These are phyloP conservation scores for Ambrosia hybrid DNA, from an alignment of 140 eudicot species.

Conservation along the genomic window DNA sequence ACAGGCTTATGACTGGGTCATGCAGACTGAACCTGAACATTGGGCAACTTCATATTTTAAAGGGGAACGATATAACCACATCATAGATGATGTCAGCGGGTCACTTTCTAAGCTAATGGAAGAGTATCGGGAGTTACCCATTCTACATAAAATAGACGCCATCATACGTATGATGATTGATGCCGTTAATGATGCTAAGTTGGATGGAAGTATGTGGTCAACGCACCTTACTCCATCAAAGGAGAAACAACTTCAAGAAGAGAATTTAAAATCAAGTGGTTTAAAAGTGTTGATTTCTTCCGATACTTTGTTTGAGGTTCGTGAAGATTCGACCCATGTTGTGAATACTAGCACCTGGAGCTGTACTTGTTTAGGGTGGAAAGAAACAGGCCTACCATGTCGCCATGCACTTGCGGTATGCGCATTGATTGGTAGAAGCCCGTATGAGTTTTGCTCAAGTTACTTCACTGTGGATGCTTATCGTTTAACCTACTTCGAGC, in stretches of 20 bases:
- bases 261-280: slow-evolving; percentile 42
- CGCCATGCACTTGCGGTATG: slow-evolving; percentile 76
- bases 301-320: slow-evolving; percentile 71
- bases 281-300: slow-evolving; percentile 70
- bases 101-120: slow-evolving; percentile 25
- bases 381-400: slow-evolving; percentile 63
- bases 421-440: slow-evolving; percentile 42
- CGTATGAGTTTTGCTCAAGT: slow-evolving; percentile 63
- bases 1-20: too few relatives aligned
- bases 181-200: slow-evolving; percentile 41
- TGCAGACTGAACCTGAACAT: too few relatives aligned
- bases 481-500: slow-evolving; percentile 51
- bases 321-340: slow-evolving; percentile 71
- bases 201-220: slow-evolving; percentile 56
- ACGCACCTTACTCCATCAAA: slow-evolving; percentile 60
- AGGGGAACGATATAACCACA: too few relatives aligned
- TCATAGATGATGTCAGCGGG: too few relatives aligned
- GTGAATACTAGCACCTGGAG: slow-evolving; percentile 60
- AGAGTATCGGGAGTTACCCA: slow-evolving; percentile 47
- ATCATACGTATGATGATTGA: slow-evolving; percentile 45
- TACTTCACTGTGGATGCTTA: slow-evolving; percentile 62
- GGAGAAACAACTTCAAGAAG: slow-evolving; percentile 56
- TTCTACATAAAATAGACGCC: slow-evolving; percentile 67
- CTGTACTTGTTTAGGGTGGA: slow-evolving; percentile 84
- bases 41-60: too few relatives aligned